phyloP scores from a whole-genome alignment of 345 rosid genomes.

The Ceriops tagal region DNA sequence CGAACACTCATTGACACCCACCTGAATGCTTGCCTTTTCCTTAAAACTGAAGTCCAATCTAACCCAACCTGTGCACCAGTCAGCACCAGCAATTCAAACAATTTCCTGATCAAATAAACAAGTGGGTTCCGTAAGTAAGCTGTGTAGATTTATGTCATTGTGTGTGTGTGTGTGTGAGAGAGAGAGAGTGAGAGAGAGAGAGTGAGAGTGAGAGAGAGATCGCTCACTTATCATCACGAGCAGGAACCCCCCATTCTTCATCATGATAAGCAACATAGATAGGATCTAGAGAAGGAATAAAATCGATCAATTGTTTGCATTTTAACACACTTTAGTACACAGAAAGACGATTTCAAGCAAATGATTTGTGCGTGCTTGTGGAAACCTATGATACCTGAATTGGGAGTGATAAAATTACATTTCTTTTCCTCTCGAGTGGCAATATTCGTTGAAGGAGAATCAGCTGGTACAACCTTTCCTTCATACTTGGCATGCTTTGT shows the following conservation, averaged over 20 bases:
- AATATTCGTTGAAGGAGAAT: slow-evolving; percentile 15
- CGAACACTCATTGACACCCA: slow-evolving; percentile 1
- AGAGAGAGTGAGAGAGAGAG: no score
- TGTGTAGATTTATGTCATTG: background rate
- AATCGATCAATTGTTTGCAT: no score
- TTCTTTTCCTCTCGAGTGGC: slow-evolving; percentile 40
- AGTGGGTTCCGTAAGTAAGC: background rate
- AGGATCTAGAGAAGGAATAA: slow-evolving; percentile 41
- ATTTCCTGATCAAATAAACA: slow-evolving; percentile 28
- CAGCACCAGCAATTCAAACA: slow-evolving; percentile 62
- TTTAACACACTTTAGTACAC: no score
- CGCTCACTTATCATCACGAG: slow-evolving; percentile 59
- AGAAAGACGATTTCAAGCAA: no score
- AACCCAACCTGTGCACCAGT: slow-evolving; percentile 77
- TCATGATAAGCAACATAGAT: slow-evolving; percentile 70
- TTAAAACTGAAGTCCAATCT: slow-evolving; percentile 71
- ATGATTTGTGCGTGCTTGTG: no score
- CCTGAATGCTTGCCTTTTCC: slow-evolving; percentile 57
- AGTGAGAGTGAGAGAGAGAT: background rate
- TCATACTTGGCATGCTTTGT: slow-evolving; percentile 34
- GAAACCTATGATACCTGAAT: slow-evolving; percentile 39
- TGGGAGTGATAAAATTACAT: slow-evolving; percentile 65
- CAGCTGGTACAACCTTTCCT: slow-evolving; percentile 24
- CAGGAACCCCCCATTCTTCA: slow-evolving; percentile 81
- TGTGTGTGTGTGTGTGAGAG: no score